Base-by-base conservation (phyloP, 306 rosid species). In the Quercus cerris region DNA sequence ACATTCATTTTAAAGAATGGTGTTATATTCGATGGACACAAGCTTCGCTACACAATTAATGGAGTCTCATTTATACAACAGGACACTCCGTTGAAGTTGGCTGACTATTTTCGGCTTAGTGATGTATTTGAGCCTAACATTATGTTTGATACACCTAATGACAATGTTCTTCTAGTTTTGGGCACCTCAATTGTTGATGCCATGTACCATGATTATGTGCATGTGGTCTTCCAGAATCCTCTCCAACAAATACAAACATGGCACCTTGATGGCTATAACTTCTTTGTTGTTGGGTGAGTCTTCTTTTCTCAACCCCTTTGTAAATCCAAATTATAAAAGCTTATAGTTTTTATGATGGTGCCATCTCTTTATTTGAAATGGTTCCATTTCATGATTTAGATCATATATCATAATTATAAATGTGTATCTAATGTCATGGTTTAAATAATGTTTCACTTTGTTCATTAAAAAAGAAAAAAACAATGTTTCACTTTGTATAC, bases 271-370 rank as follows among this genome's bases (percentile, higher is more conserved):
- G 77, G 77, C n/a, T 28, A 74, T 51, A 74, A 10, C 25, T 74
- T 74, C 77, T 74, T 56, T 13, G 77, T 74, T 23, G 77, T 74
- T 18, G 66, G 77, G 77, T 74, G 30, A 74, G 67, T n/a, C 18
- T 73, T 51, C 20, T 52, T 72, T 46, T 58, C 4, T 23, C 1
- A 17, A 49, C 17, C 3, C 14, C 54, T 49, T 49, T 49, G 17
- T 49, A 49, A 12, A 49, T 49, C 17, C 54, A 13, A 49, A 49
- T 49, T 13, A 49, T 49, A 13, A 49, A 49, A 49, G 17, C 17
- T 49, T 49, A 49, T 49, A 12, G 17, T 49, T 49, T 41, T 41
- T 8, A 8, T 41, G 46, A 41, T 8, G 5, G 10, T 44, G 51
- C 13, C 0, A 44, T 44, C 13, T 44, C 51, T 44, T 44, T 11